phyloP scores from a whole-genome alignment of 371 early-diverging fungal genomes.

The Apophysomyces trapeziformis region DNA sequence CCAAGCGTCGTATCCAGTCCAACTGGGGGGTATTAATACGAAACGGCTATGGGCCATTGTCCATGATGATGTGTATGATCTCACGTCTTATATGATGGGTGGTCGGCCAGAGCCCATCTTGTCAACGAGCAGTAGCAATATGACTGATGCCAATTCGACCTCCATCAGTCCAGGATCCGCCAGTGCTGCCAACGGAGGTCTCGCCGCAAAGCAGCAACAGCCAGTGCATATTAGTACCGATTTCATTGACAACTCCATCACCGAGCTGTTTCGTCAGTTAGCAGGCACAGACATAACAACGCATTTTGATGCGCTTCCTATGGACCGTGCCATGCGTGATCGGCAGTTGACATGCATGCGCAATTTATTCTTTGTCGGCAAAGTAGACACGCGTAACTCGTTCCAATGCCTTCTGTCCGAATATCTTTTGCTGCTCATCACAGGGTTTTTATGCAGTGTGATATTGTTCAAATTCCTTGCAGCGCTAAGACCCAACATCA shows the following conservation, averaged over 20 bases:
- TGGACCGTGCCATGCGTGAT: slow-evolving; percentile 38
- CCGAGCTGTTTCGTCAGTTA: slow-evolving; percentile 65
- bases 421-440: slow-evolving; percentile 80
- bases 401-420: slow-evolving; percentile 85
- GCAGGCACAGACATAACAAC: slow-evolving; percentile 73
- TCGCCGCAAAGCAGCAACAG: slow-evolving; percentile 53
- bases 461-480: slow-evolving; percentile 93
- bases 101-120: slow-evolving; percentile 23
- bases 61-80: slow-evolving; percentile 48
- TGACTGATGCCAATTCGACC: no score
- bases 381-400: slow-evolving; percentile 85
- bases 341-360: slow-evolving; percentile 73
- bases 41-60: slow-evolving; percentile 51
- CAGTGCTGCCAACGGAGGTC: not conserved
- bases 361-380: slow-evolving; percentile 85
- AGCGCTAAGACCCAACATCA: slow-evolving; percentile 77
- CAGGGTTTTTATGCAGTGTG: slow-evolving; percentile 81
- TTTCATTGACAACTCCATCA: slow-evolving; percentile 64
- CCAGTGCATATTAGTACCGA: slow-evolving; percentile 37
- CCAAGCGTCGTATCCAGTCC: slow-evolving; percentile 36
- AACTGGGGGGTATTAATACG: slow-evolving; percentile 45
- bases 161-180: not conserved
- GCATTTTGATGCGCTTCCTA: slow-evolving; percentile 57
- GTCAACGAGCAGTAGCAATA: not conserved
- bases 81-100: slow-evolving; percentile 50